Base-by-base conservation (phyloP, 2,329 filamentous ascomycete species). In the Aspergillus japonicus region DNA sequence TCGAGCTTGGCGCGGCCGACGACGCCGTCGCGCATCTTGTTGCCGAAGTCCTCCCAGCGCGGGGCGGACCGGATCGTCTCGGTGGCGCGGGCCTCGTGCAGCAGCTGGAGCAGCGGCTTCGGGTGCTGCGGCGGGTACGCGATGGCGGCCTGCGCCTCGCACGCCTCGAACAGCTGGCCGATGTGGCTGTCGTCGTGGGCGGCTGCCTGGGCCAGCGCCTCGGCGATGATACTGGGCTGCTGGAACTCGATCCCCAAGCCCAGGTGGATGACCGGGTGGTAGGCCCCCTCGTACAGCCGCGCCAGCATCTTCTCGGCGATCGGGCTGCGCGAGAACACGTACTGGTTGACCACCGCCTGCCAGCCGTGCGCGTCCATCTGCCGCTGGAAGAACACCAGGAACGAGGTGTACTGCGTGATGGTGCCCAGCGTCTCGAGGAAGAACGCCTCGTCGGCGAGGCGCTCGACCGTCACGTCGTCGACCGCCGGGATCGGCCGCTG, bases 181-280 rank as follows among this genome's bases (percentile, higher is more conserved):
- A 51, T 58, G n/a, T 49, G 42, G 23, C 53, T 54, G 14, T 49
- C 51, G 23, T 80, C 74, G 69, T 94, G 90, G 3, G 89, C 84
- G 10, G 87, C 85, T 1, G 89, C 82, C 77, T 93, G 88, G 1
- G 91, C 90, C 7, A 96, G 82, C 1, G 81, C 91, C 76, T 92
- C 85, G 7, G 90, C 89, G 21, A 96, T 82, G 61, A 95, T 85
- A 33, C 87, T 87, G 1, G 90, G 89, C 71, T 93, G 90, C 5
- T 81, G 68, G 79, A 90, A 94, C 70, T 95, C 91, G 39, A 96
- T 72, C 11, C 89, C 91, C 69, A 90, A 92, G 60, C 90, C 89
- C n/a, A 94, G 82, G 73, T 95, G 90, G 62, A 96, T 92, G 29
- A 93, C 77, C 4, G 91, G 90, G 69, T 95, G 90, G 7, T 90